Percentiles rank a stretch among this genome's conserved stretches.
Conservation (phyloP, 805 yeast genomes). For the Yamadazyma takamatsuzukensis region DNA sequence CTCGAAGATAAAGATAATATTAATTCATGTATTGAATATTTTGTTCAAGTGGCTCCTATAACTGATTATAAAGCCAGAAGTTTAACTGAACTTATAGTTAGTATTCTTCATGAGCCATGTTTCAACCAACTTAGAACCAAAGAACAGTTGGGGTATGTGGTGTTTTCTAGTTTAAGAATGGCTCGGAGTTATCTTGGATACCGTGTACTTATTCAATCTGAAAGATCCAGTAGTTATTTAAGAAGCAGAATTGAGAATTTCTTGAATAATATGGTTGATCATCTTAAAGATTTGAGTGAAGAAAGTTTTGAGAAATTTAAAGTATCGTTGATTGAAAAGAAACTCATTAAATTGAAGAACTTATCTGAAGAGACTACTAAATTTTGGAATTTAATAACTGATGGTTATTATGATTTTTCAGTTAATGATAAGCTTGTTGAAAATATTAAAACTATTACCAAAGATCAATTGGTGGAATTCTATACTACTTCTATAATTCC, state of each 20-base stretch:
- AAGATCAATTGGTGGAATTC: slow-evolving; percentile 54
- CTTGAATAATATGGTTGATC: slow-evolving; percentile 43
- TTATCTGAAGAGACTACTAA: slow-evolving; percentile 69
- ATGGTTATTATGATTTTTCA: slow-evolving; percentile 77
- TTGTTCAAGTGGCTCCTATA: slow-evolving; percentile 59
- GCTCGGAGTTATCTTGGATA: slow-evolving; percentile 72
- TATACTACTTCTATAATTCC: slow-evolving; percentile 34
- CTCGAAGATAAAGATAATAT: slow-evolving; percentile 40
- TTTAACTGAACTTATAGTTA: slow-evolving; percentile 62
- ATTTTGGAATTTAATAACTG: slow-evolving; percentile 63
- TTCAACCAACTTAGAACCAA: slow-evolving; percentile 87
- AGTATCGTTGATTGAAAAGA: slow-evolving; percentile 60
- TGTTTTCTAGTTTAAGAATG: slow-evolving; percentile 68
- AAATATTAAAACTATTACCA: slow-evolving; percentile 49
- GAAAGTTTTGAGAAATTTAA: slow-evolving; percentile 69
- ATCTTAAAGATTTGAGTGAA: slow-evolving; percentile 48
- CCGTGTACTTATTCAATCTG: slow-evolving; percentile 79
- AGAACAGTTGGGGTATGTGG: slow-evolving; percentile 94
- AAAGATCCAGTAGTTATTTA: slow-evolving; percentile 67
- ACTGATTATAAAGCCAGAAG: slow-evolving; percentile 34
- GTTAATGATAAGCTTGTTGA: slow-evolving; percentile 56
- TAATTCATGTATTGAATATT: slow-evolving; percentile 81
- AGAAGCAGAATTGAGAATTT: slow-evolving; percentile 74
- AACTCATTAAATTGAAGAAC: slow-evolving; percentile 71
- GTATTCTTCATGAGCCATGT: slow-evolving; percentile 79